Conservation (phyloP, 352 stramenopile genomes). For the Halophytophthora polymorphica region DNA sequence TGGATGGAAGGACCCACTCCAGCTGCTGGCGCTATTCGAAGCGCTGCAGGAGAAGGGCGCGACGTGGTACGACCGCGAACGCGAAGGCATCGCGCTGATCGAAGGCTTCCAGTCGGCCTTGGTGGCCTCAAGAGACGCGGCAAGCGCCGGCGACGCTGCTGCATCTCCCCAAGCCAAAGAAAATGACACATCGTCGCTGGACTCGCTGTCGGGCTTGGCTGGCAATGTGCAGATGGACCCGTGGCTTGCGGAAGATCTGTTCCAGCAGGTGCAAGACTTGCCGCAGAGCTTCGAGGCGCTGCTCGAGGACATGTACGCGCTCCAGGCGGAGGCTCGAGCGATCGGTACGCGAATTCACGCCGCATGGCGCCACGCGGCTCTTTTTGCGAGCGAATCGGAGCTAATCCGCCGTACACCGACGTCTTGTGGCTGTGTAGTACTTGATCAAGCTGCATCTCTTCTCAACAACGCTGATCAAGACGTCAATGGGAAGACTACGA, state of each 20-base stretch:
- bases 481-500: too few relatives aligned
- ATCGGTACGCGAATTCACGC: conserved; percentile 23
- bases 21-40: conserved; percentile 43
- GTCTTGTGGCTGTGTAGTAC: not conserved
- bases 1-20: not conserved
- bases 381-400: too few relatives aligned
- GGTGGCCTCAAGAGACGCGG: conserved; percentile 31
- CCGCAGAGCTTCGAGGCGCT: conserved; percentile 44
- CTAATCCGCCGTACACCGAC: too few relatives aligned
- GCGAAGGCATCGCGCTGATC: conserved; percentile 60
- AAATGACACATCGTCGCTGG: not conserved
- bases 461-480: conserved; percentile 1
- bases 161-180: not conserved
- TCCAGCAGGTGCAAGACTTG: conserved; percentile 53
- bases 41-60: conserved; percentile 39
- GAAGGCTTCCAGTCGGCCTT: conserved; percentile 70
- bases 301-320: conserved; percentile 54
- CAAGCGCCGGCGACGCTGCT: not conserved
- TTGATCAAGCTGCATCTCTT: not conserved
- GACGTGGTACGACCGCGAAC: conserved; percentile 61
- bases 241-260: conserved; percentile 67
- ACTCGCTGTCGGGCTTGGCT: conserved; percentile 25
- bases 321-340: conserved; percentile 36
- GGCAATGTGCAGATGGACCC: conserved; percentile 52
- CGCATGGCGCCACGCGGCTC: too few relatives aligned